Base-by-base conservation (phyloP, 2,329 filamentous ascomycete genomes). In the Eutypa lata region DNA sequence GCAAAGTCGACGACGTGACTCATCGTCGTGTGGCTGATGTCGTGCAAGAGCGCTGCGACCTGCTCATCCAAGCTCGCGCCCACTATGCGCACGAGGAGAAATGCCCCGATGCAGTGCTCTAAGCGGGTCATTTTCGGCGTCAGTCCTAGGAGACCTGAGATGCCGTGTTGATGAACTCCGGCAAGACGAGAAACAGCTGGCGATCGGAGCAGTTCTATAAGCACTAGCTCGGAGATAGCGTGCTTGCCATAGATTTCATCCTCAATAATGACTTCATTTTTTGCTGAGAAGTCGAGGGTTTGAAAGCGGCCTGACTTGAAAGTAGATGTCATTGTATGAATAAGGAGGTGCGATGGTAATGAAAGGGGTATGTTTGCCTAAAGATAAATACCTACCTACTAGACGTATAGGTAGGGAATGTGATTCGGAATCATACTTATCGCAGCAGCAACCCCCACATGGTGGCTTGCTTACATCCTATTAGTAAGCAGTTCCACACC, bases 1-100 rank as follows among this genome's bases (percentile, higher is more conserved):
- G 69, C 71, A 55, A 65, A 63, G 54, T 74, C 71, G 8, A 73
- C 65, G 31, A 73, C 71, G 57, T 74, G 70, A 52, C 71, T 73
- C 56, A 73, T 67, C 43, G 63, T 60, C 18, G 71, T 74, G 55
- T 74, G 70, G 53, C 65, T 66, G 54, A 73, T 63, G 48, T 74
- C 71, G 50, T 74, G 70, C 7, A 74, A 65, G 16, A 73, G 64
- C 3, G 66, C 71, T 14, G 71, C 66, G 31, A 71, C 61, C 53
- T 74, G 71, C 55, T 73, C 71, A 21, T 66, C 68, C 2, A 73
- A 19, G 28, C 50, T 61, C 21, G 57, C 70, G 14, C 69, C 68
- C 1, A 69, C 70, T 40, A 57, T 63, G 46, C 70, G 71, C 24
- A 73, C 70, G 11, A 73, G 62, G 8, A 74, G 57, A 13, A 72